Evolutionary conservation across 31 red algal genomes (phyloP), one percentile per base, ranked within the genome.

Genomic region (Endocladia muricata): DNA sequence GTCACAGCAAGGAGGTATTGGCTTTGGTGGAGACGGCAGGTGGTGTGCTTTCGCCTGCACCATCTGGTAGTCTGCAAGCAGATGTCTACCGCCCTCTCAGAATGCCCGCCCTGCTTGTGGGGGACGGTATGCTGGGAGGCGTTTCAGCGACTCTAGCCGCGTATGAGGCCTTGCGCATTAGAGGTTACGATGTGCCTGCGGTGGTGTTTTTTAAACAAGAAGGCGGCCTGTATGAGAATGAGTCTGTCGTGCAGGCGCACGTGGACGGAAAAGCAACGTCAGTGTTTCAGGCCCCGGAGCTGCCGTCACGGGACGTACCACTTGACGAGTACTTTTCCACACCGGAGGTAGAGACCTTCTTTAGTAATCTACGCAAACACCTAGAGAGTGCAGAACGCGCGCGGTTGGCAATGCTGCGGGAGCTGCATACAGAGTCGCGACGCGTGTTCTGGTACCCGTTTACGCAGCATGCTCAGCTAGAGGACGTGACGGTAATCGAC

Each of bases 381-480:
- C 51, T 90, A 21, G 41, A 59, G 4, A 29, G 37, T 32, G 61
- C 52, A 52, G 69, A 83, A 30, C 19, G 34, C 1, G 19, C 75
- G 42, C 78, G 88, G 55, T 34, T 39, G n/a, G 34, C 31, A 1
- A 44, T 55, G 49, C 57, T 88, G 37, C 35, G 62, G 22, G 47
- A 85, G 38, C 82, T 97, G 90, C 37, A 65, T 29, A 51, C 55
- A 31, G 84, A 83, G 34, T 83, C 91, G 21, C 49, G 40, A 40
- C 19, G 74, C 21, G 41, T 92, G 5, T 84, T 98, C 64, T 98
- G 96, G 96, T 98, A 89, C 73, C 96, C 96, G 11, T 98, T 98
- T 70, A 94, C 96, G 35, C 96, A 98, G 43, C 96, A 98, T 58
- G 56, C 41, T 17, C 30, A 70, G 47, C 54, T 80, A 25, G 75